phyloP scores from a whole-genome alignment of 2,329 filamentous ascomycete species.

The Colletotrichum aenigma region DNA sequence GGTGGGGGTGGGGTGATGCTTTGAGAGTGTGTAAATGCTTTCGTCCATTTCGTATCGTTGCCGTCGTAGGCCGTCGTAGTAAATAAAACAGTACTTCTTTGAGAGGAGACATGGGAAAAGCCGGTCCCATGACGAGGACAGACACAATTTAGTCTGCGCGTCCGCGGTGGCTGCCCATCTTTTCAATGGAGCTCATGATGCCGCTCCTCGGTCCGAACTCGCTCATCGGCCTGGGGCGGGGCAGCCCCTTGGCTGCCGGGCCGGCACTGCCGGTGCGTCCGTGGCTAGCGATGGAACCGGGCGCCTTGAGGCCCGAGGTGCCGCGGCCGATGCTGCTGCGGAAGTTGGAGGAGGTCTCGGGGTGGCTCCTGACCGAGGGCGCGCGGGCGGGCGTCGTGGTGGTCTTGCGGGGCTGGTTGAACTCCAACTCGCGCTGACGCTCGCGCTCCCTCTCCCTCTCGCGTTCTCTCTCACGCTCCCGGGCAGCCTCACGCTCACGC shows the following conservation, averaged over 20 bases:
- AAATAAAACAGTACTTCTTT: neutral
- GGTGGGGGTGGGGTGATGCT: neutral
- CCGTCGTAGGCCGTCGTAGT: neutral
- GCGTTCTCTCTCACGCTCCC: neutral
- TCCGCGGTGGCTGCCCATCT: slow-evolving; percentile 73
- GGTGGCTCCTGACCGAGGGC: slow-evolving; percentile 25
- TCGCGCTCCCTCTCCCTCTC: slow-evolving; percentile 1
- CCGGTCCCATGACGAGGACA: neutral
- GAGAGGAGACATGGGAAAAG: neutral
- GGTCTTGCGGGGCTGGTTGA: slow-evolving; percentile 20
- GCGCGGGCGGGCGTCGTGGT: slow-evolving; percentile 24
- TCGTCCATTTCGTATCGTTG: slow-evolving; percentile 19
- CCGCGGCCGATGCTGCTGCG: slow-evolving; percentile 59
- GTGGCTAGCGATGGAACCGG: slow-evolving; percentile 53
- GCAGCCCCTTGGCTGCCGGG: slow-evolving; percentile 42
- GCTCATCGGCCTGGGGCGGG: slow-evolving; percentile 49
- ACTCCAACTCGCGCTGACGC: slow-evolving; percentile 1
- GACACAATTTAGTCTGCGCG: slow-evolving; percentile 32
- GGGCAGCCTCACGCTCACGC: neutral
- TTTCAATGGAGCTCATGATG: slow-evolving; percentile 85
- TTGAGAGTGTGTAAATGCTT: neutral
- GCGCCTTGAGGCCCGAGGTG: slow-evolving; percentile 64
- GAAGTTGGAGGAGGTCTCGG: slow-evolving; percentile 47
- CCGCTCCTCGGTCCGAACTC: slow-evolving; percentile 62
- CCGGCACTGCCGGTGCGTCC: slow-evolving; percentile 48